Evolutionary conservation across 2,329 filamentous ascomycete species (phyloP), one percentile per base, ranked within the genome.

Genomic region (Cercospora sp.): DNA sequence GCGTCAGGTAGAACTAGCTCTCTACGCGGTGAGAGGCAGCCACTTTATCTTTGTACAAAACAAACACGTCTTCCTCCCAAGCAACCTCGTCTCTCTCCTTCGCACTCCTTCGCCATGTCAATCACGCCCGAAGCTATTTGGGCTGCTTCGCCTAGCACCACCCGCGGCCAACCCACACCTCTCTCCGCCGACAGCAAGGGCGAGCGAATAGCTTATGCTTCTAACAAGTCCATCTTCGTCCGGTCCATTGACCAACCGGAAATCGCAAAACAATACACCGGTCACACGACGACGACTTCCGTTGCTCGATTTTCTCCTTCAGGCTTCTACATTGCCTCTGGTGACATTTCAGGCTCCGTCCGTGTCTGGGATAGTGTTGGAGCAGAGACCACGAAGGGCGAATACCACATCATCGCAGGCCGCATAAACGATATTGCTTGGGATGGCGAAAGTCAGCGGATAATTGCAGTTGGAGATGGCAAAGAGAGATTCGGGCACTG

Each of bases 391-490:
- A 97, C 93, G 57, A 97, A 96, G 80, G 92, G 94, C 73, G 94
- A 98, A 80, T 98, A 97, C 81, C 87, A 89, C 77, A 97, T 98
- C 81, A 94, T 98, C 76, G 93, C 92, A 36, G 95, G 95, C 12
- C 90, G 92, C 64, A 94, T 99, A 82, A 97, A 97, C 78, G 95
- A 99, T 79, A 88, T 99, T 72, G 94, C 93, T 1, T 99, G 95
- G 94, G 95, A 98, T 76, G 94, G 94, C 66, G 95, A 99, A 81
- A 97, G 92, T 69, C 94, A 97, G 83, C 90, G 95, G 60, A 90
- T 99, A 77, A 97, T 98, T 76, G 95, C 94, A 3, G 94, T 99
- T 5, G 95, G 95, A 55, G 92, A 98, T 75, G 95, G 95, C 62
- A 94, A 94, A 77, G 93, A 98, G 82, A 88, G 93, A 66, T 97